Evolutionary conservation across 805 yeast species (phyloP).

Genomic region (Priceomyces castillae): DNA sequence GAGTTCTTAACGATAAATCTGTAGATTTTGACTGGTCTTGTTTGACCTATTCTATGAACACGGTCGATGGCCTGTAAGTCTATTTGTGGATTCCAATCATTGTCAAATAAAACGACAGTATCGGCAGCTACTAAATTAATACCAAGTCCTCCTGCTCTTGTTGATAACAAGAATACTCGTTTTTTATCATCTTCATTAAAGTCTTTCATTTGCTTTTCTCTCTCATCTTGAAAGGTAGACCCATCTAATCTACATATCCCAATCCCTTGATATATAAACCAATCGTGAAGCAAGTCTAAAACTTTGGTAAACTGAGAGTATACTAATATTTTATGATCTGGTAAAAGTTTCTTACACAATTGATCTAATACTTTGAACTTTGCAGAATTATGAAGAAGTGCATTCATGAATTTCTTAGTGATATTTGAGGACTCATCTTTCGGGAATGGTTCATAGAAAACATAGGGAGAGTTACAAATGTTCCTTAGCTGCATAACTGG

Average conservation of each 20-base stretch:
- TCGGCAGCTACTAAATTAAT: constrained; percentile 85
- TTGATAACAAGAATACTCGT: constrained; percentile 71
- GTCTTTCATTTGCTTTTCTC: constrained; percentile 59
- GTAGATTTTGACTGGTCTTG: constrained; percentile 75
- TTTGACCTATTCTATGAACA: constrained; percentile 91
- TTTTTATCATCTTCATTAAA: constrained; percentile 39
- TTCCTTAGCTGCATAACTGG: constrained; percentile 80
- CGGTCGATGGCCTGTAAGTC: constrained; percentile 96
- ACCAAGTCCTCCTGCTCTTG: constrained; percentile 95
- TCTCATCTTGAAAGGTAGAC: constrained; percentile 56
- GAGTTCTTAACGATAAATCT: constrained; percentile 76
- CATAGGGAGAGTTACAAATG: constrained; percentile 81
- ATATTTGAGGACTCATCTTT: constrained; percentile 29
- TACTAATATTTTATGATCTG: constrained; percentile 68
- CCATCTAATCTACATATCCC: constrained; percentile 73
- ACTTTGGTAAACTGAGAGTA: constrained; percentile 84
- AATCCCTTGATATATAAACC: constrained; percentile 52
- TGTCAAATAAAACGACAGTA: constrained; percentile 84
- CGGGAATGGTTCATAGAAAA: constrained; percentile 72
- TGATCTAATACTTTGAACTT: constrained; percentile 71
- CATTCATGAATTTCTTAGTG: constrained; percentile 28
- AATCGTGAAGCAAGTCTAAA: constrained; percentile 79
- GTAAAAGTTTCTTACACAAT: constrained; percentile 50
- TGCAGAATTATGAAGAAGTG: constrained; percentile 56
- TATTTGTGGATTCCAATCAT: constrained; percentile 97